Conservation (phyloP, 2,329 filamentous ascomycete species). For the Plenodomus lindquistii region DNA sequence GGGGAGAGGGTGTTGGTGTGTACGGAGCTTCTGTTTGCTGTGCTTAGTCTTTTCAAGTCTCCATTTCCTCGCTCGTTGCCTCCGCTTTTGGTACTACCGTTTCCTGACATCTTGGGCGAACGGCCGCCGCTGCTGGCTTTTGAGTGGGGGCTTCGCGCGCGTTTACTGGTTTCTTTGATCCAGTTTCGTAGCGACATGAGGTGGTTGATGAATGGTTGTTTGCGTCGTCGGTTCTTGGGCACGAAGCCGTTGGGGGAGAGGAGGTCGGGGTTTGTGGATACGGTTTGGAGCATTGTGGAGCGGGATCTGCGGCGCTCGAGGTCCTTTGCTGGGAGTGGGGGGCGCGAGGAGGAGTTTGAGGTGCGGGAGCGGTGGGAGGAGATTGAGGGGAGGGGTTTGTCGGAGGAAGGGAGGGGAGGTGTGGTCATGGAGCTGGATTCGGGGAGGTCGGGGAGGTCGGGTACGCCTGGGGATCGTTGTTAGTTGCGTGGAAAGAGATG, state of each 20-base stretch:
- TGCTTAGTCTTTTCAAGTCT: constrained; percentile 40
- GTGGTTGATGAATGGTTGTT: constrained; percentile 68
- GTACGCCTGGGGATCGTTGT: constrained; percentile 51
- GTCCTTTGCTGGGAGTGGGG: constrained; percentile 86
- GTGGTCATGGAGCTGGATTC: constrained; percentile 57
- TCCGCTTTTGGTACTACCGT: background rate
- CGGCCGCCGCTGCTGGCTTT: constrained; percentile 38
- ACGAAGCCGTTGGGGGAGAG: constrained; percentile 60
- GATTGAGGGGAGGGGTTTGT: constrained; percentile 66
- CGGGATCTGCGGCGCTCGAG: constrained; percentile 67
- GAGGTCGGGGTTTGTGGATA: constrained; percentile 69
- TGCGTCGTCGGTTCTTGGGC: constrained; percentile 57
- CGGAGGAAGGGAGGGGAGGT: constrained; percentile 32
- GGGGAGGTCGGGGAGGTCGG: constrained; percentile 76
- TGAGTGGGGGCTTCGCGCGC: constrained; percentile 40
- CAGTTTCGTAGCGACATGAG: constrained; percentile 71
- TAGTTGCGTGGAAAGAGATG: constrained; percentile 3
- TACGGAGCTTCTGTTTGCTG: constrained; percentile 39
- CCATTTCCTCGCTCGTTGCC: too few relatives aligned
- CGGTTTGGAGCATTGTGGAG: constrained; percentile 84
- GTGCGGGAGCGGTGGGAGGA: constrained; percentile 80
- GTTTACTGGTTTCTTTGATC: constrained; percentile 64
- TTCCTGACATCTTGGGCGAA: constrained; percentile 37
- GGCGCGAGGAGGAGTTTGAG: constrained; percentile 75
- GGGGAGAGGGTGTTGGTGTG: constrained; percentile 44